phyloP scores from a whole-genome alignment of 495 filamentous ascomycete species.

The Neurospora sp. region DNA sequence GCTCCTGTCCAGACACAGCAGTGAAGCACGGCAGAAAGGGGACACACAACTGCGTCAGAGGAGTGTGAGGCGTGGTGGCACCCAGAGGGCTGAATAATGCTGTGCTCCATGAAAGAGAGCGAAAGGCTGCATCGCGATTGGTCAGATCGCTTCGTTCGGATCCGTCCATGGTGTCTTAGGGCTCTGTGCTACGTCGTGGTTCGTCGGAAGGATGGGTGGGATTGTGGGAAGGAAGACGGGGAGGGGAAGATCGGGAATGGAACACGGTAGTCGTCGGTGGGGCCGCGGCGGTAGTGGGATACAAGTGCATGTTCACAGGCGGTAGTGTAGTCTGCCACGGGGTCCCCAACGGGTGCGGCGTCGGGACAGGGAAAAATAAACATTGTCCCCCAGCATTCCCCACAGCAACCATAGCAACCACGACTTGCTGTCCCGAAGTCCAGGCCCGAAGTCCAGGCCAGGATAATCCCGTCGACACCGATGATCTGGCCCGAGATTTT shows the following conservation, averaged over 20 bases:
- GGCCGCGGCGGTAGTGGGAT: conserved; percentile 20
- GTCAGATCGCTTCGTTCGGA: not conserved
- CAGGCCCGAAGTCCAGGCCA: not conserved
- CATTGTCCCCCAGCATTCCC: not conserved
- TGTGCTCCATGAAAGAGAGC: not conserved
- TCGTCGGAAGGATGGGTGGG: not conserved
- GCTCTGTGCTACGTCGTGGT: not conserved
- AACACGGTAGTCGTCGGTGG: conserved; percentile 33
- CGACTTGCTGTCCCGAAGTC: not conserved
- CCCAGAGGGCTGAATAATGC: not conserved
- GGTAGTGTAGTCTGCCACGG: not conserved
- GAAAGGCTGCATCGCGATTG: not conserved
- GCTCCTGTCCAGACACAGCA: not conserved
- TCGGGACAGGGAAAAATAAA: conserved; percentile 1
- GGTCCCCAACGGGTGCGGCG: not conserved
- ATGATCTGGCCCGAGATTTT: not conserved
- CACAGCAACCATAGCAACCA: not conserved
- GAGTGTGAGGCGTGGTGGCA: not conserved
- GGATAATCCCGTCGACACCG: not conserved
- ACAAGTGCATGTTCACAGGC: not conserved
- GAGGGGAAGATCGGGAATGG: conserved; percentile 23
- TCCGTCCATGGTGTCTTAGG: not conserved
- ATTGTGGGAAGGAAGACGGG: not conserved
- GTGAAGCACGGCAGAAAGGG: not conserved
- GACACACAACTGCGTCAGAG: not conserved